A percentile compares a stretch with the other conserved stretches of the same genome.
Conservation (phyloP, 202 grass and related monocot species). For the Alloteropsis angusta region DNA sequence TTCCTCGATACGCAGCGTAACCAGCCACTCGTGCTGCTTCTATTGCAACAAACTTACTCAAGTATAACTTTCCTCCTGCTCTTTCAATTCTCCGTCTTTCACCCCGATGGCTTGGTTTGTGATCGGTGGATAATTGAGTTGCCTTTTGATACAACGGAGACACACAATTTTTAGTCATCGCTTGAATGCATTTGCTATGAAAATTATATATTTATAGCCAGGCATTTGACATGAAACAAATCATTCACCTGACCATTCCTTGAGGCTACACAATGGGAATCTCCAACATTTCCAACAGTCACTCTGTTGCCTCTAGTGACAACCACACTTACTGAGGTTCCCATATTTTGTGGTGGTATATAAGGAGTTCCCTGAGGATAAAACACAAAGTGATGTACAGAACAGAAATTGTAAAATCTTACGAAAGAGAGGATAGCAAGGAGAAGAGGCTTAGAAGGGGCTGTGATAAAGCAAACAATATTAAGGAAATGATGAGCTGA, state of each 20-base stretch:
- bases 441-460: not conserved
- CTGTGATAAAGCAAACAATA: too few relatives aligned
- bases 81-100: conserved; percentile 11
- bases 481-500: not conserved
- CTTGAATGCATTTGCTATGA: not conserved
- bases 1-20: not conserved
- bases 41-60: not conserved
- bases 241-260: conserved; percentile 24
- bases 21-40: not conserved
- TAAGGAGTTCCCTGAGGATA: not conserved
- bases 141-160: conserved; percentile 15
- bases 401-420: not conserved
- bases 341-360: not conserved
- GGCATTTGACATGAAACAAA: conserved; percentile 17
- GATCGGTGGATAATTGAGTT: conserved; percentile 21
- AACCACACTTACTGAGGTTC: conserved; percentile 22
- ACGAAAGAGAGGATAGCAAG: not conserved
- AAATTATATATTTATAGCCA: not conserved
- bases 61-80: conserved; percentile 14
- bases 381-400: not conserved
- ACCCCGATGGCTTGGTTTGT: not conserved
- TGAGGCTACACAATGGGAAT: conserved; percentile 31
- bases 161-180: not conserved
- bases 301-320: conserved; percentile 12
- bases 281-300: conserved; percentile 26